Base-by-base conservation (phyloP, 2,329 filamentous ascomycete genomes). In the Raffaelea albimanens region DNA sequence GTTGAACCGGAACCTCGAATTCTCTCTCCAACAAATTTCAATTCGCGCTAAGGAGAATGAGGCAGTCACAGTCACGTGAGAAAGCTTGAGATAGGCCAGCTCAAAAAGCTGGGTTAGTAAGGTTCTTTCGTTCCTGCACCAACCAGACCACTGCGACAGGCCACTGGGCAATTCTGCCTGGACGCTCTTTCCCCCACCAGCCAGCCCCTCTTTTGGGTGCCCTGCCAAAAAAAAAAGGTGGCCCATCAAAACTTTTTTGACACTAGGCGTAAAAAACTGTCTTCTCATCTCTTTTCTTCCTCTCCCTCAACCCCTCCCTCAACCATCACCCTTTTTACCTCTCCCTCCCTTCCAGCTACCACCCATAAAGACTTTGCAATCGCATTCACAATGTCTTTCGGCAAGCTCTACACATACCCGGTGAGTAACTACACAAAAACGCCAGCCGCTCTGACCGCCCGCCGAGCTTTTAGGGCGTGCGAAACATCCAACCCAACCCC, bases 331-430 rank as follows among this genome's bases (percentile, higher is more conserved):
- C 54, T 55, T 50, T 52, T 52, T 51, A 47, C 48, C 48, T 56
- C 53, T 49, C 47, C 9, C 31, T 29, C 19, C 19, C 53, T 49
- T 51, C 52, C 51, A 56, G 56, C 42, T 44, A 47, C 44, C 54
- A 56, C 55, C 25, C 7, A 13, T 13, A 29, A 47, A 48, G 48
- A 55, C 50, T 40, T 52, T 29, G 52, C 54, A 58, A 52, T 55
- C 55, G 57, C 61, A 64, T 63, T 67, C 75, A 87, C 79, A 69
- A 94, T 95, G 85, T 78, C 87, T 67, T 97, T 98, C 80, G 93
- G 93, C 75, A 98, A 95, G 78, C 82, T 98, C 65, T 97, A 93
- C 82, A 86, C 85, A 67, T 81, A 79, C 70, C 67, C 80, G 73
- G 91, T 95, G 83, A 60, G 69, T 51, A n/a, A n/a, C n/a, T n/a